A percentile compares a stretch with the other conserved stretches of the same genome.
These are phyloP conservation scores for Backusella circina DNA, from an alignment of 192 early-diverging fungal genomes.

Conservation along the genomic window DNA sequence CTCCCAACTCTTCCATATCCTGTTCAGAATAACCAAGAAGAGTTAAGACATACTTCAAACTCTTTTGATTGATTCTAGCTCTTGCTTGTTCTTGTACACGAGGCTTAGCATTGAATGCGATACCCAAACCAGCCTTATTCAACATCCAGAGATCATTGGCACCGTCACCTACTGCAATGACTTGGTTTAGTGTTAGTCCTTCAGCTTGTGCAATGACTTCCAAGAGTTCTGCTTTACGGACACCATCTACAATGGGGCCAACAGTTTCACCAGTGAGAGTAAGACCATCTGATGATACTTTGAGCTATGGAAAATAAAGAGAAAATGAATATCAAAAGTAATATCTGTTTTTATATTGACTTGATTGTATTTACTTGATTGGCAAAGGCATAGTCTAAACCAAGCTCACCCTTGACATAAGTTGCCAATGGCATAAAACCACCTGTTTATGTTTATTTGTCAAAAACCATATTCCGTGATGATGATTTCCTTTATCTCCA, in stretches of 20 bases:
- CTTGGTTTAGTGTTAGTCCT: conserved; percentile 80
- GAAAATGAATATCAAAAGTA: background rate
- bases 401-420: conserved; percentile 87
- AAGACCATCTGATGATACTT: conserved; percentile 80
- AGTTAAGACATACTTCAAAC: conserved; percentile 84
- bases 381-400: conserved; percentile 97
- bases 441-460: too few species aligned
- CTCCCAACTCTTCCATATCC: conserved; percentile 59
- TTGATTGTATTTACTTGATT: conserved; percentile 58
- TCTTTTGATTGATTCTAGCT: conserved; percentile 91
- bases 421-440: conserved; percentile 93
- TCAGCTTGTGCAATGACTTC: conserved; percentile 96
- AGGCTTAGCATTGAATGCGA: conserved; percentile 98
- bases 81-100: conserved; percentile 82
- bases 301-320: conserved; percentile 48
- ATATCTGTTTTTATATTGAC: background rate
- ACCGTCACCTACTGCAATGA: conserved; percentile 97
- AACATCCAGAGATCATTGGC: conserved; percentile 98
- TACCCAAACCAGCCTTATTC: conserved; percentile 87
- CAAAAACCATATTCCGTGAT: too few species aligned
- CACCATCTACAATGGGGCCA: conserved; percentile 88
- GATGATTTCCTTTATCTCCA: background rate
- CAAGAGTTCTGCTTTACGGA: conserved; percentile 91
- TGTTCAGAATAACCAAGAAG: conserved; percentile 85
- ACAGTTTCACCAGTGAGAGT: conserved; percentile 83